These are phyloP conservation scores for Boletellus deceptivus DNA, from an alignment of 1,284 basidiomycete species.

Conservation along the genomic window DNA sequence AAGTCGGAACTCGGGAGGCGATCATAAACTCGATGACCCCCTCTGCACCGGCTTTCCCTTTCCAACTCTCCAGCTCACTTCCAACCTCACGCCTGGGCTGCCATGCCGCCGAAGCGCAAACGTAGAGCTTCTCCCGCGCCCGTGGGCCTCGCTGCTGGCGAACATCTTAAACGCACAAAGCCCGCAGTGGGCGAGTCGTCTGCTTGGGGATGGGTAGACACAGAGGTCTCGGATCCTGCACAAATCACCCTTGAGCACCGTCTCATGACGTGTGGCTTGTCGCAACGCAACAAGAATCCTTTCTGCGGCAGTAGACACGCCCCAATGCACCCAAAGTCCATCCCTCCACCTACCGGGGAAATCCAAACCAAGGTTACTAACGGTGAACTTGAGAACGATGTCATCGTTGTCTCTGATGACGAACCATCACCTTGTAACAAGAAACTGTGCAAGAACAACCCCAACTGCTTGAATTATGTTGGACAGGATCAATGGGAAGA, in stretches of 20 bases:
- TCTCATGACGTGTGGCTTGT: slow-evolving; percentile 66
- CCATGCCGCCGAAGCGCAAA: slow-evolving; percentile 64
- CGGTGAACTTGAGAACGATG: slow-evolving; percentile 53
- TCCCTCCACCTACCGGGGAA: slow-evolving; percentile 3
- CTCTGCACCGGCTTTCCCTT: slow-evolving; percentile 17
- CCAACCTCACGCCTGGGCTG: not conserved
- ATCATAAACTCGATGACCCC: slow-evolving; percentile 9
- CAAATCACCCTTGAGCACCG: slow-evolving; percentile 65
- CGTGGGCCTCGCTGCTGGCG: slow-evolving; percentile 55
- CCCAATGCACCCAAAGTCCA: slow-evolving; percentile 18
- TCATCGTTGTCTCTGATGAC: slow-evolving; percentile 69
- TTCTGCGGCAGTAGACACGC: slow-evolving; percentile 58
- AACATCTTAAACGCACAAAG: slow-evolving; percentile 57
- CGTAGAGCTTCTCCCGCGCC: slow-evolving; percentile 47
- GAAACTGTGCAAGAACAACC: slow-evolving; percentile 69
- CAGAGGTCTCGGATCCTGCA: slow-evolving; percentile 52
- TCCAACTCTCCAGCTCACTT: slow-evolving; percentile 8
- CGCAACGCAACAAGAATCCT: slow-evolving; percentile 43
- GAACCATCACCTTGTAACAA: slow-evolving; percentile 56
- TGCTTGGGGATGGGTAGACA: slow-evolving; percentile 77
- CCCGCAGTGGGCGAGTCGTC: slow-evolving; percentile 46
- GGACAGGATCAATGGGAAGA: slow-evolving; percentile 78
- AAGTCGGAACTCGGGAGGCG: slow-evolving; percentile 27
- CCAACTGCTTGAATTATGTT: slow-evolving; percentile 82
- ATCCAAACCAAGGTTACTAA: slow-evolving; percentile 13